These are phyloP conservation scores for Tolypocladium cylindrosporum DNA, from an alignment of 2,329 filamentous ascomycete species.

Conservation along the genomic window DNA sequence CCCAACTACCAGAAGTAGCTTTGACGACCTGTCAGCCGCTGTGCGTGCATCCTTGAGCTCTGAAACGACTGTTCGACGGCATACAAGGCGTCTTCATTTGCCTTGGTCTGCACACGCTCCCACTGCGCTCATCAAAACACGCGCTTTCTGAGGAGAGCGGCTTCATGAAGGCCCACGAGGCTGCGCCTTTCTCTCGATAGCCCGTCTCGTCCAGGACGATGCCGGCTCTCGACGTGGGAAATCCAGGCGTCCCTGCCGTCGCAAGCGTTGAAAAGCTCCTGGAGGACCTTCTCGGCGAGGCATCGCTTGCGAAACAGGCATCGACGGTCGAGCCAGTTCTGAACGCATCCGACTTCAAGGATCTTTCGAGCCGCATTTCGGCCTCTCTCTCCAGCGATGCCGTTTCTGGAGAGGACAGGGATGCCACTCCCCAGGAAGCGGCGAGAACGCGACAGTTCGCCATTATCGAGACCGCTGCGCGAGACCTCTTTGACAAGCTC, in stretches of 20 bases:
- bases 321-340: constrained; percentile 64
- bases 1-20: neutral
- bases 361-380: constrained; percentile 34
- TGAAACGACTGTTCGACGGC: neutral
- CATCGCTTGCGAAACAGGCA: constrained; percentile 47
- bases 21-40: neutral
- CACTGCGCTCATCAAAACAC: neutral
- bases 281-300: constrained; percentile 46
- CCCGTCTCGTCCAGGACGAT: constrained; percentile 24
- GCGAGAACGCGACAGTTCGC: constrained; percentile 46
- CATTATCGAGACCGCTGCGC: constrained; percentile 73
- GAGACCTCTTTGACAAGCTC: constrained; percentile 68
- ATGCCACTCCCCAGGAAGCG: constrained; percentile 28
- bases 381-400: constrained; percentile 18
- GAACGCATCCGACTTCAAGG: constrained; percentile 54
- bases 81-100: neutral
- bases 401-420: constrained; percentile 16
- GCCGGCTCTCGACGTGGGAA: constrained; percentile 36
- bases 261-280: constrained; percentile 44
- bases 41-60: neutral
- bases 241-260: constrained; percentile 42
- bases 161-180: neutral
- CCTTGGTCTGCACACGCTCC: neutral
- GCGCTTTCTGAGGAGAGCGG: neutral
- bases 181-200: neutral